Evolutionary conservation across 1,284 basidiomycete species (phyloP), one percentile per base, ranked within the genome.

Genomic region (Rhodotorula glutinis): DNA sequence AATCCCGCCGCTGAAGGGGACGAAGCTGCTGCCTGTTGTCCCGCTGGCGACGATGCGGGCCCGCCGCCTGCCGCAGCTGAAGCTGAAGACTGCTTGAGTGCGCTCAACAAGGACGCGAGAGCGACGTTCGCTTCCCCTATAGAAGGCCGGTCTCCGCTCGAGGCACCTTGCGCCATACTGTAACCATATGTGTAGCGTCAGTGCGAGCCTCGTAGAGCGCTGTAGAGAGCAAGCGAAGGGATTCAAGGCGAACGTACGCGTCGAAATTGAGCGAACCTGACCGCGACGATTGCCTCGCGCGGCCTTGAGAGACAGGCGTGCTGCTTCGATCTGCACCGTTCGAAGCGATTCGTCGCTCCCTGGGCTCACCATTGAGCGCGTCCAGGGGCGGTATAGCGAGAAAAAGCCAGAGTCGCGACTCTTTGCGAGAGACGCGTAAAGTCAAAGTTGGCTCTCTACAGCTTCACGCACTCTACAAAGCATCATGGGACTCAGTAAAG

Each of bases 401-500:
- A n/a, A n/a, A n/a, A n/a, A n/a, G n/a, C n/a, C n/a, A n/a, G n/a
- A n/a, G n/a, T n/a, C n/a, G n/a, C n/a, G n/a, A n/a, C n/a, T n/a
- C n/a, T n/a, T 38, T 38, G 5, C 33, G 33, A 38, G 33, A 38
- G 33, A 38, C 11, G 33, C 33, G 33, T 5, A 38, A 38, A 11
- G n/a, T n/a, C n/a, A n/a, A n/a, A n/a, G n/a, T n/a, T n/a, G n/a
- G n/a, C n/a, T n/a, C n/a, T n/a, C n/a, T n/a, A n/a, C n/a, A n/a
- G n/a, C 43, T 9, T n/a, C 53, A 9, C 41, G 11, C 46, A 33
- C 13, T 7, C 52, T 51, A 33, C 53, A 19, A 40, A 30, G 13
- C 44, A 30, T 27, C 29, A 49, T 44, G 17, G 52, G 56, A 19
- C 51, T 69, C 29, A 41, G 29, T 14, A 65, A 65, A 29, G 65